Evolutionary conservation across 2,329 filamentous ascomycete species (phyloP), one percentile per base, ranked within the genome.

Genomic region (Penicillium sp.): DNA sequence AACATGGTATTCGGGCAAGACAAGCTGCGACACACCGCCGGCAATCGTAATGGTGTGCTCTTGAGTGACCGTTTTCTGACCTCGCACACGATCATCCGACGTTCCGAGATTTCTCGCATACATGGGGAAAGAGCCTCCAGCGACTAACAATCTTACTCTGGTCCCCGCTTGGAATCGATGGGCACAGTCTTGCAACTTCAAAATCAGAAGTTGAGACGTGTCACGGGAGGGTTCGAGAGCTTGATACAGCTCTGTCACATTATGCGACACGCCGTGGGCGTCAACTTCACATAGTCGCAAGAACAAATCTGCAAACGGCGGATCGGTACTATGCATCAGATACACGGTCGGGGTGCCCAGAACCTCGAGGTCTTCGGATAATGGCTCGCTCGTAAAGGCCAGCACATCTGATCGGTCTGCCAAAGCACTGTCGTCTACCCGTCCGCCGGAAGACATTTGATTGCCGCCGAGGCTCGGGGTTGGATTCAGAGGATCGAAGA

Each of bases 391-490:
- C 5, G 53, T 55, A 25, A 53, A 55, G 25, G 18, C 36, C 8
- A 51, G 48, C 8, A 55, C 53, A 18, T 55, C 53, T 7, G 46
- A 38, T 43, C 48, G 50, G 13, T 43, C 37, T 9, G 37, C 53
- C 24, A 53, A 55, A 12, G 35, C 46, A 25, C 50, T 48, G 28
- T 55, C 53, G n/a, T 55, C 51, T n/a, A 53, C 46, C 38, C 44
- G 44, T 46, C 53, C 53, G 3, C 52, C 50, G 9, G 40, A 29
- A 13, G 48, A 35, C 50, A 55, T 51, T 37, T 51, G 50, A 25
- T 51, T 53, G 13, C 53, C 53, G n/a, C 53, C 53, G 9, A 55
- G 47, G 29, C 46, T 51, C 9, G 50, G 53, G 12, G 53, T 55
- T 35, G 53, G 53, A 3, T 39, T 29, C 18, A 47, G 26, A 13